Base-by-base conservation (phyloP, 352 stramenopile species). In the Globisporangium alternatum region DNA sequence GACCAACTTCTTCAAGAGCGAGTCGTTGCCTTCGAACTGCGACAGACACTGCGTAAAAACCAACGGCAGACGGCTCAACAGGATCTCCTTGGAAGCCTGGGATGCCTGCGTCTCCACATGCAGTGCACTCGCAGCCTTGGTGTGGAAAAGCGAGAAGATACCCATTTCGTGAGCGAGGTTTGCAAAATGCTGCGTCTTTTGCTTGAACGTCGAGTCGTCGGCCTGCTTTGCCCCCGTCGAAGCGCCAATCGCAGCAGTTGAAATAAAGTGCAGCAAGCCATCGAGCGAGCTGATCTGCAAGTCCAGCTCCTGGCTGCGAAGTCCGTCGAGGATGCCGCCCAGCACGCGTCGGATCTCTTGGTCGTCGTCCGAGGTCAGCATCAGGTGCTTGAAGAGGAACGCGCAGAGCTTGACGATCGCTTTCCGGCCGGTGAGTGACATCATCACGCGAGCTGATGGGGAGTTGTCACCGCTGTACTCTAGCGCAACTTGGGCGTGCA, bases 11-110 rank as follows among this genome's bases (percentile, higher is more conserved):
- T 91, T 83, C 9, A 93, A 62, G 53, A 80, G 69, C 28, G 53
- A 65, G 25, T 95, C 86, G 45, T 93, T 80, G 19, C 66, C 67
- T 35, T 91, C 86, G 35, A 93, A 83, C 44, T 85, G 79, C 25
- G 83, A 77, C 0, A 95, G 70, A n/a, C 82, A 90, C 63, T 95
- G 84, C n/a, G 86, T 94, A 57, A 94, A 95, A 17, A 95, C 81
- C 28, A 95, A 70, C 54, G 87, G 78, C 37, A 93, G 67, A 9
- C 84, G 85, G 49, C 78, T 93, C 13, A 93, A 63, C 45, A 92
- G 56, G 21, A 84, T 66, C 28, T 79, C 68, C 28, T 77, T 83
- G n/a, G 71, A 62, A 3, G 72, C 60, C 39, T 70, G 64, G n/a
- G 37, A 62, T 30, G 35, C 49, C 33, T 35, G 31, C 10, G 49